Base-by-base conservation (phyloP, 1,284 basidiomycete genomes). In the Rhodofomes roseus region DNA sequence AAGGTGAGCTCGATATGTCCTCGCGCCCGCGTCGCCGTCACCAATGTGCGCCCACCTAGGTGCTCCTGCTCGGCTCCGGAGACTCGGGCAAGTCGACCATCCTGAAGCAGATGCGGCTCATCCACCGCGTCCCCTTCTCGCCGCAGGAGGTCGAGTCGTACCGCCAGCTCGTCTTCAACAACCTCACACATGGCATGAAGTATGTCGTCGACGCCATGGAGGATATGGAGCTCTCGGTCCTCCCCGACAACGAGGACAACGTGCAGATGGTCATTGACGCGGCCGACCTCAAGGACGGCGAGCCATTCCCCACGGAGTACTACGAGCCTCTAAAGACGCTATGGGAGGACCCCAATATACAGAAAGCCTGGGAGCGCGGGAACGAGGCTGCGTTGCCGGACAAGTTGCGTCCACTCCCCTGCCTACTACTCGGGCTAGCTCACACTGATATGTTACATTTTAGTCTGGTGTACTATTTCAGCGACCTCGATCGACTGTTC, bases 1-100 rank as follows among this genome's bases (percentile, higher is more conserved):
- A 95, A 95, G 83, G 88, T 93, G 57, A 23, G 75, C 65, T 39
- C 31, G 46, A 57, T n/a, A 31, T 18, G 11, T 57, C 61, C 55
- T 31, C 34, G 34, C 51, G 25, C 59, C 57, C 39, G 68, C 37
- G 67, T 56, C 65, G 12, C 29, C 46, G 1, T 48, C 25, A 29
- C 46, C 36, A 2, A 52, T 52, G 50, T 57, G 61, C 25, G 29
- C 4, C 20, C 22, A 14, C 11, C 6, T 63, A 90, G 89, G 89
- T 92, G n/a, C 79, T 97, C 56, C 80, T 98, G 25, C 81, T 97
- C 31, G 95, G 95, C 39, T 95, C 95, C 46, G 95, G 95, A 39
- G 95, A 96, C 71, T 93, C 90, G 34, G 95, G 95, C 48, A 98
- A 98, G 76, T 94, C 92, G 12, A 97, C 95, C 4, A 82, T 95